These are phyloP conservation scores for Fonsecaea multimorphosa DNA, from an alignment of 2,329 filamentous ascomycete genomes.

Conservation along the genomic window DNA sequence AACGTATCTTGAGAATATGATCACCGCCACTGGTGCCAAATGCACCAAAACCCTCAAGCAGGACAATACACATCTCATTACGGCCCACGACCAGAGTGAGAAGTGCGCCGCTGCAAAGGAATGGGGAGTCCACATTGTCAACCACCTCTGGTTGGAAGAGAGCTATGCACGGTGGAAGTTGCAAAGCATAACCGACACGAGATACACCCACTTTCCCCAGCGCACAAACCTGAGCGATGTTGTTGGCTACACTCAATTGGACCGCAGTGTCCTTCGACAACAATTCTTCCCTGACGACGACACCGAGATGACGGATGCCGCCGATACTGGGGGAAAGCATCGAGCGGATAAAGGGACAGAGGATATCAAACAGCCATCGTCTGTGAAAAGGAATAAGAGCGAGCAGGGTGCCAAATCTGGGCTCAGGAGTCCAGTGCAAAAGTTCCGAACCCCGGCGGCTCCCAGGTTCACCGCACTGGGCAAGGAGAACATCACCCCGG, in stretches of 20 bases:
- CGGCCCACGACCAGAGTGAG: conserved; percentile 85
- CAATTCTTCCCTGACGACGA: conserved; percentile 61
- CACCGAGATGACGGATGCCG: conserved; percentile 33
- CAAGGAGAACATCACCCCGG: conserved; percentile 86
- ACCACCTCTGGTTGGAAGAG: conserved; percentile 97
- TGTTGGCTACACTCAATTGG: conserved; percentile 84
- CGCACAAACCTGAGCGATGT: conserved; percentile 92
- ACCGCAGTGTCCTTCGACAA: conserved; percentile 74
- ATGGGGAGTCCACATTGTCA: conserved; percentile 88
- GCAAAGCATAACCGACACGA: conserved; percentile 72
- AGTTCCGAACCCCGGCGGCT: conserved; percentile 60
- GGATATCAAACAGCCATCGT: conserved; percentile 17
- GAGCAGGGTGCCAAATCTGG: conserved; percentile 7
- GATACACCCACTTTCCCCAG: conserved; percentile 84
- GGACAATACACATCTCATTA: conserved; percentile 95
- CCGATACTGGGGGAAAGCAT: conserved; percentile 43
- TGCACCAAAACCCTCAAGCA: conserved; percentile 95
- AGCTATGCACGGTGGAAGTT: conserved; percentile 88
- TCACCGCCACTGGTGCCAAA: conserved; percentile 79
- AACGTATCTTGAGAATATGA: conserved; percentile 89
- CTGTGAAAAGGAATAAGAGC: conserved; percentile 34
- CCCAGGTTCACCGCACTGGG: conserved; percentile 61
- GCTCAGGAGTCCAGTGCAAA: conserved; percentile 41
- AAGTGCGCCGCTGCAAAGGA: conserved; percentile 92
- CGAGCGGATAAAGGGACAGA: conserved; percentile 46